A percentile compares a stretch with the other conserved stretches of the same genome.
These are phyloP conservation scores for Tolypocladium cylindrosporum DNA, from an alignment of 2,329 filamentous ascomycete species.

Conservation along the genomic window DNA sequence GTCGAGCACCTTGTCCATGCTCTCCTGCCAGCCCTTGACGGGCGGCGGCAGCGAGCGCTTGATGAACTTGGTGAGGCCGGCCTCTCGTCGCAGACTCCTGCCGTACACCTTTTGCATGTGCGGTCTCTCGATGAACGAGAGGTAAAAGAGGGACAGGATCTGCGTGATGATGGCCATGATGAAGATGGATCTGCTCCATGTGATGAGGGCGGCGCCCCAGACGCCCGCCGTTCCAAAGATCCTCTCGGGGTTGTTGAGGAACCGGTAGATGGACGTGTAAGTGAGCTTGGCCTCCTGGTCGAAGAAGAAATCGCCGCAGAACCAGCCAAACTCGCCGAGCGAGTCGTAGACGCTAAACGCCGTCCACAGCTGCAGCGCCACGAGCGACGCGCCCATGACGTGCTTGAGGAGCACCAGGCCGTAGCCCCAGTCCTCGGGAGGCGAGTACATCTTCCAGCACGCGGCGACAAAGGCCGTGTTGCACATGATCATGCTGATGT, in stretches of 20 bases:
- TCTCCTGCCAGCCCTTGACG: constrained; percentile 74
- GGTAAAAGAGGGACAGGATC: constrained; percentile 73
- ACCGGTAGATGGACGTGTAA: constrained; percentile 95
- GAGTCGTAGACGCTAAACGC: constrained; percentile 89
- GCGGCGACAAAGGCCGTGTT: constrained; percentile 83
- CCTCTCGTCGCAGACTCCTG: constrained; percentile 69
- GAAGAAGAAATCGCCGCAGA: constrained; percentile 98
- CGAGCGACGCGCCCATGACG: constrained; percentile 68
- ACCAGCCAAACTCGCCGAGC: constrained; percentile 96
- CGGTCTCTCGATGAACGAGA: constrained; percentile 87
- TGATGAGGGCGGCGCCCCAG: constrained; percentile 91
- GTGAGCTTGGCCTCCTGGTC: constrained; percentile 81
- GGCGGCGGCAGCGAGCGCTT: constrained; percentile 76
- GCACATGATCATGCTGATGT: constrained; percentile 84
- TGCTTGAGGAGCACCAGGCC: constrained; percentile 82
- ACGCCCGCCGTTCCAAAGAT: constrained; percentile 89
- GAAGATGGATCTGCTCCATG: constrained; percentile 79
- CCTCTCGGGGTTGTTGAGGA: constrained; percentile 93
- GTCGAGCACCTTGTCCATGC: constrained; percentile 77
- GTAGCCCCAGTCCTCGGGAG: constrained; percentile 79
- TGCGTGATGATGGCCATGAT: constrained; percentile 80
- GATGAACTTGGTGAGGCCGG: constrained; percentile 85
- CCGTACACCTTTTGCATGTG: constrained; percentile 99
- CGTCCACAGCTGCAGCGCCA: constrained; percentile 87
- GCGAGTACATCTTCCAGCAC: constrained; percentile 90